These are phyloP conservation scores for Termitomyces sp. DNA, from an alignment of 768 basidiomycete species.

Conservation along the genomic window DNA sequence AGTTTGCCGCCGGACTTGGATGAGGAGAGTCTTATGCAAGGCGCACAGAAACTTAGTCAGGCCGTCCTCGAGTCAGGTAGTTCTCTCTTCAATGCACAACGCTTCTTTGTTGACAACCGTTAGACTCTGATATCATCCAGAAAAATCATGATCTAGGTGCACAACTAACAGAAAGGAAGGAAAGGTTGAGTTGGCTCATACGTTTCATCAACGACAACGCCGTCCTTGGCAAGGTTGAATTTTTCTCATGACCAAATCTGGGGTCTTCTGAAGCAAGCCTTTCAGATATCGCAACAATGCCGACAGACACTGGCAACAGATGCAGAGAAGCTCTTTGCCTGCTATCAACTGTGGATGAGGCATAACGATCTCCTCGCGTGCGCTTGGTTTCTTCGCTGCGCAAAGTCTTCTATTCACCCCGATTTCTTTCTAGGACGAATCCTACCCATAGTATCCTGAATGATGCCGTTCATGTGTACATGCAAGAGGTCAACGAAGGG, in stretches of 20 bases:
- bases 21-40: slow-evolving; percentile 73
- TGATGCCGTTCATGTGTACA: slow-evolving; percentile 64
- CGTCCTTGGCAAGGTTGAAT: slow-evolving; percentile 63
- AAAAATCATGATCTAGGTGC: slow-evolving; percentile 76
- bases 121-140: slow-evolving; percentile 64
- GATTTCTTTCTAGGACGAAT: slow-evolving; percentile 34
- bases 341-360: slow-evolving; percentile 74
- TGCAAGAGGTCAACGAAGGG: slow-evolving; percentile 50
- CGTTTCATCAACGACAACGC: slow-evolving; percentile 86
- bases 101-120: slow-evolving; percentile 2
- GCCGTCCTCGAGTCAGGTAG: slow-evolving; percentile 74
- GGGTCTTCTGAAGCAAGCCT: not conserved
- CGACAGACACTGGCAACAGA: slow-evolving; percentile 74
- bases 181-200: slow-evolving; percentile 80
- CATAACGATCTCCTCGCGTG: slow-evolving; percentile 67
- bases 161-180: slow-evolving; percentile 71
- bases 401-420: not conserved
- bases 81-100: not conserved
- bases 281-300: slow-evolving; percentile 74
- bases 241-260: not conserved
- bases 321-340: slow-evolving; percentile 83
- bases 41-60: slow-evolving; percentile 69
- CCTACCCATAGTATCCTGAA: slow-evolving; percentile 61
- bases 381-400: not conserved
- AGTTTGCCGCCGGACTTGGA: slow-evolving; percentile 79